phyloP scores from a whole-genome alignment of 305 asterid species.

The Solanum chacoense region DNA sequence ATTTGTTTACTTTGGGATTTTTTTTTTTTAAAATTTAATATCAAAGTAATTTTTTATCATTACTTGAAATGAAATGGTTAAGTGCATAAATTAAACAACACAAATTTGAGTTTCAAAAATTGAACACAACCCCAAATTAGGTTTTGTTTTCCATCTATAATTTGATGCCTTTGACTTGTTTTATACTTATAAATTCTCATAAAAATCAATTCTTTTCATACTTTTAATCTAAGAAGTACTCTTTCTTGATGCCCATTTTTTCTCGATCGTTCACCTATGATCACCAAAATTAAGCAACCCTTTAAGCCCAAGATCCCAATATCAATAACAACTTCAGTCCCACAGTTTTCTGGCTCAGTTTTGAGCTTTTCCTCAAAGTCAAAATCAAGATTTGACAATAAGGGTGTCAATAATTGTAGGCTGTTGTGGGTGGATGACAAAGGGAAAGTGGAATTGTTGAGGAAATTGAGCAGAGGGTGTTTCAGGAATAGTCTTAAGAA shows the following conservation, averaged over 20 bases:
- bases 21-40: not conserved
- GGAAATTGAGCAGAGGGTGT: slow-evolving; percentile 47
- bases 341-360: slow-evolving; percentile 19
- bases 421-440: slow-evolving; percentile 30
- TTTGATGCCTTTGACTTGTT: not conserved
- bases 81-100: not conserved
- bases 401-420: slow-evolving; percentile 16
- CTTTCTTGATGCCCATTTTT: slow-evolving; percentile 7
- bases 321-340: slow-evolving; percentile 13
- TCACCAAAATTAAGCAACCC: slow-evolving; percentile 39
- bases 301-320: slow-evolving; percentile 24
- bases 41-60: not conserved
- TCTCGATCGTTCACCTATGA: slow-evolving; percentile 28
- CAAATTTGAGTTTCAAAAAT: not conserved
- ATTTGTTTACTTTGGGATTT: not conserved
- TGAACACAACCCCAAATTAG: not conserved
- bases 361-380: slow-evolving; percentile 22
- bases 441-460: slow-evolving; percentile 45
- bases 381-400: slow-evolving; percentile 8
- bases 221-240: not conserved
- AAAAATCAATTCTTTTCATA: not conserved
- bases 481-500: slow-evolving; percentile 31
- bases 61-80: not conserved
- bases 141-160: not conserved
- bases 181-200: not conserved